Conservation (phyloP, 257 asterid genomes). For the Oldenlandia corymbosa region DNA sequence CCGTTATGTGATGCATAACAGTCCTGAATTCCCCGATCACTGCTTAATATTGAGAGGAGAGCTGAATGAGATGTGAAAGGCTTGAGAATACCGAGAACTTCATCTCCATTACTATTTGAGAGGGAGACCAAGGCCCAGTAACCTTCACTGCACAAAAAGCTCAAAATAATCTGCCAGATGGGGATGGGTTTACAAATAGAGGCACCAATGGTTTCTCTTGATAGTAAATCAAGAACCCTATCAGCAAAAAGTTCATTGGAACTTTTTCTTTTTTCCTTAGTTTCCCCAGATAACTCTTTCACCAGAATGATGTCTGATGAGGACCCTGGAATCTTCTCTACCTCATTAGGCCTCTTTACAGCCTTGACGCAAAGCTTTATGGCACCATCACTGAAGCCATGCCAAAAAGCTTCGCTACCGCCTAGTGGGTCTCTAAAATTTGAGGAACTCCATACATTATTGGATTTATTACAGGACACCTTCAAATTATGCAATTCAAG, state of each 20-base stretch:
- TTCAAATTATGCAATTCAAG: slow-evolving; percentile 58
- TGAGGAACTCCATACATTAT: slow-evolving; percentile 21
- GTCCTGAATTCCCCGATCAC: slow-evolving; percentile 18
- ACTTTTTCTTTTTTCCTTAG: slow-evolving; percentile 31
- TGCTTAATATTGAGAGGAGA: slow-evolving; percentile 36
- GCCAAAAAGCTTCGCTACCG: slow-evolving; percentile 25
- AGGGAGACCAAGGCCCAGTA: slow-evolving; percentile 60
- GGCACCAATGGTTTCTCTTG: slow-evolving; percentile 40
- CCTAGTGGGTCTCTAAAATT: slow-evolving; percentile 34
- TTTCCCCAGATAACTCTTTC: slow-evolving; percentile 38
- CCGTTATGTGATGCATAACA: slow-evolving; percentile 18
- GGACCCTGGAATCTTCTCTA: slow-evolving; percentile 26
- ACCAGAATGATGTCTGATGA: slow-evolving; percentile 44
- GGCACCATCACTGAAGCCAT: slow-evolving; percentile 33
- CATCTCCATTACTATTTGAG: slow-evolving; percentile 40
- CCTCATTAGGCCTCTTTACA: slow-evolving; percentile 37
- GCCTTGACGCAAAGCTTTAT: slow-evolving; percentile 53
- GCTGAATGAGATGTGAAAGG: slow-evolving; percentile 70
- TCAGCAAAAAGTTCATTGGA: slow-evolving; percentile 35
- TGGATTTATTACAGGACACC: slow-evolving; percentile 26
- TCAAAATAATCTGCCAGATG: slow-evolving; percentile 74
- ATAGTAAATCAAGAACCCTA: slow-evolving; percentile 58
- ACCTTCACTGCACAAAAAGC: slow-evolving; percentile 57
- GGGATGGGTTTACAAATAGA: slow-evolving; percentile 32
- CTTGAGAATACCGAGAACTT: slow-evolving; percentile 45